Base-by-base conservation (phyloP, 2,329 filamentous ascomycete genomes). In the Aureobasidium mangrovei region DNA sequence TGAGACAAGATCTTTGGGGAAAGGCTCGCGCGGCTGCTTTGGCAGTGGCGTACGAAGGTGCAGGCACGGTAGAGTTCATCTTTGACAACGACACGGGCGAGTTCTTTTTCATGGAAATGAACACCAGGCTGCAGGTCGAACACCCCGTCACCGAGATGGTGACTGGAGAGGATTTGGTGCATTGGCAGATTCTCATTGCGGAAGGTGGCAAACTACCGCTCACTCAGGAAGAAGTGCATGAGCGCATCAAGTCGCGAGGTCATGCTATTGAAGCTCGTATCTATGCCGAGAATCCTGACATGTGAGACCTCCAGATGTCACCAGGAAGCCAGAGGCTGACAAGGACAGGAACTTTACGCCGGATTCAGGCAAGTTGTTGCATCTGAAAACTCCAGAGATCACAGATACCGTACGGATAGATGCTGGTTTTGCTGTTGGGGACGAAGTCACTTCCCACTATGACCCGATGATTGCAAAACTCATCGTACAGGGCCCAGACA, bases 381-480 rank as follows among this genome's bases (percentile, higher is more conserved):
- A 96, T 67, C 81, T 97, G 8, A 79, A 81, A 33, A 90, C 87
- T 1, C 91, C 91, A 0, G 68, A 74, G 46, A 73, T 79, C 4
- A 79, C 82, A 36, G 78, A 85, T 0, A 86, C 90, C 59, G 80
- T 97, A 32, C 84, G 93, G 39, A 90, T 98, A 60, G 93, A 98
- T 65, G 90, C 91, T 43, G 93, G 93, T 1, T 97, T 97, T 67
- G 81, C 91, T 29, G 79, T 90, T 61, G 93, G 93, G 28, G 91
- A 95, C 67, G 88, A 89, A 59, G 88, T 98, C 2, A 94, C 91
- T 0, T 88, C 91, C 56, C 88, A 93, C 53, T 98, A 98, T 69
- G 93, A 98, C 63, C 93, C 93, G 29, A 98, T 98, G 93, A 95
- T 98, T 61, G 88, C 93, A 42, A 98, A 98, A 72, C 80, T 98